phyloP scores from a whole-genome alignment of 2,329 filamentous ascomycete genomes.

The Sclerotinia subarctica region DNA sequence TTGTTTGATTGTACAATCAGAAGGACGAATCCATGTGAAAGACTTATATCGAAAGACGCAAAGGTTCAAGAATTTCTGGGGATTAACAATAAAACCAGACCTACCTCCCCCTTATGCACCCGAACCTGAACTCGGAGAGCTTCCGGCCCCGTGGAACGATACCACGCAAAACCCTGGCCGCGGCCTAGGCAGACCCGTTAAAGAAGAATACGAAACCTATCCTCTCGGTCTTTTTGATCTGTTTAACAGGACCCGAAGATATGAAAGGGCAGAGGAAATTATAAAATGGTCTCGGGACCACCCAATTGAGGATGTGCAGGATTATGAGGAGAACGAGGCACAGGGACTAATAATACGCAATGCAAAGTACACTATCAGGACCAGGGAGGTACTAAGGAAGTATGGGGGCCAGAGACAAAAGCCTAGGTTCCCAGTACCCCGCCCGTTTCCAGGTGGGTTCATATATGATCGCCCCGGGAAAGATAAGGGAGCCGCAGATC shows the following conservation, averaged over 20 bases:
- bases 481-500: too few relatives aligned
- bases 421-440: neutral
- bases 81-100: too few relatives aligned
- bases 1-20: conserved; percentile 9
- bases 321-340: neutral
- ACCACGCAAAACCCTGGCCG: neutral
- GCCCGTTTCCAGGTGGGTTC: neutral
- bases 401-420: neutral
- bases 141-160: neutral
- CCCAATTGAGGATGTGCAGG: neutral
- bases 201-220: neutral
- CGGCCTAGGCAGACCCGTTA: neutral
- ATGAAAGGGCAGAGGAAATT: neutral
- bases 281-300: neutral
- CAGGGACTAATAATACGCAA: neutral
- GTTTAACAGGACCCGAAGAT: neutral
- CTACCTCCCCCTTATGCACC: neutral
- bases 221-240: neutral
- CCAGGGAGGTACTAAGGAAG: too few relatives aligned
- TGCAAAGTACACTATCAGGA: accelerated
- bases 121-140: neutral
- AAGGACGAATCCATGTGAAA: neutral
- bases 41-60: neutral
- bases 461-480: neutral
- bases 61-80: neutral